Evolutionary conservation across 139 green algal genomes (phyloP), one percentile per base, ranked within the genome.

Genomic region (Volvox reticuliferus): DNA sequence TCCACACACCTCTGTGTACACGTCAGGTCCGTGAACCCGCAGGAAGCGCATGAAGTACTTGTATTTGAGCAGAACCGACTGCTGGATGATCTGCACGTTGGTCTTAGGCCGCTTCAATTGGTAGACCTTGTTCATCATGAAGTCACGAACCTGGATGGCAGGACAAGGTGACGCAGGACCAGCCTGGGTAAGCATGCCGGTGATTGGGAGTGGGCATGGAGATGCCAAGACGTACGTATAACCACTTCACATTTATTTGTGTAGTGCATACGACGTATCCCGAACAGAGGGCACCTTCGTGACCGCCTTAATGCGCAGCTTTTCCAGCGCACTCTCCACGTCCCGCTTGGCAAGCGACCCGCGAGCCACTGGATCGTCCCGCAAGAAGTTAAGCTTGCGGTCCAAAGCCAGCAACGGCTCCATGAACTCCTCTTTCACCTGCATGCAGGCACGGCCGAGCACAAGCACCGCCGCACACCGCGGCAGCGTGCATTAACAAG

Each of bases 51-150:
- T 92, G 84, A 98, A 95, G 92, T 97, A 96, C 91, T 97, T 97
- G 92, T 98, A 96, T 93, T 96, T 97, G 24, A 99, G 95, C 93
- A 99, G 95, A 82, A 96, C 94, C 67, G 94, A 98, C 95, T 99
- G 97, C 96, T 99, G 97, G 86, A 99, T 96, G 93, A 97, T 96
- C 92, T 95, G 93, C 83, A 99, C 95, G 95, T 99, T 99, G 81
- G 98, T 99, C 93, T 98, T 98, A 81, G 98, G 97, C 91, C 97
- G 97, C 22, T 97, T 94, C 73, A 99, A 95, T 73, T 94, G 91
- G 63, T 96, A 97, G 86, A 99, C 96, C 91, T 97, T 95, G 78
- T 91, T n/a, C 82, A 98, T 91, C 87, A 99, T 89, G 86, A 96
- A 98, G n/a, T 98, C 96, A 28, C 97, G 93, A 44, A 95, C 91